These are phyloP conservation scores for Truncatella angustata DNA, from an alignment of 2,329 filamentous ascomycete genomes.

Conservation along the genomic window DNA sequence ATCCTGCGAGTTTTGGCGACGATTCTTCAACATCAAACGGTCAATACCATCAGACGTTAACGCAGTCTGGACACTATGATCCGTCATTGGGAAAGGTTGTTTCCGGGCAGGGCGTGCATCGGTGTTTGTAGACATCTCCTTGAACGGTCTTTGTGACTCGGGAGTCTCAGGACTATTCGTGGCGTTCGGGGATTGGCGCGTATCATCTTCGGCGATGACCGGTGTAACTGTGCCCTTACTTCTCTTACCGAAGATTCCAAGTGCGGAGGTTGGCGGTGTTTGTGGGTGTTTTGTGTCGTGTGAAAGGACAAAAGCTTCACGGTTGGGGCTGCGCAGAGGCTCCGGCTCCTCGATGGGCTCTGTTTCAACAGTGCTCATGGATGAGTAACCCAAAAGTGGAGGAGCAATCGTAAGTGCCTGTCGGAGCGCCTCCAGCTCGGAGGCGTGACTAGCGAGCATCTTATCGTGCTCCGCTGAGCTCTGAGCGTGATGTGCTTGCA, in stretches of 20 bases:
- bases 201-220: slow-evolving; percentile 64
- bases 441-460: slow-evolving; percentile 24
- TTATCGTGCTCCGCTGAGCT: slow-evolving; percentile 22
- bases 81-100: slow-evolving; percentile 46
- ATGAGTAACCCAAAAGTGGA: slow-evolving; percentile 38
- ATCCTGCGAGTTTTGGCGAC: slow-evolving; percentile 30
- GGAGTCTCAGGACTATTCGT: slow-evolving; percentile 43
- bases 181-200: slow-evolving; percentile 49
- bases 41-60: slow-evolving; percentile 83
- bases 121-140: slow-evolving; percentile 61
- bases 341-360: slow-evolving; percentile 35
- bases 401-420: slow-evolving; percentile 21
- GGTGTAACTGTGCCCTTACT: slow-evolving; percentile 35
- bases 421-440: slow-evolving; percentile 28
- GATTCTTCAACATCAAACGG: slow-evolving; percentile 60
- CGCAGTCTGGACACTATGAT: slow-evolving; percentile 78
- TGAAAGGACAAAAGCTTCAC: slow-evolving; percentile 57
- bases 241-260: slow-evolving; percentile 44
- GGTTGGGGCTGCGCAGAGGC: slow-evolving; percentile 48
- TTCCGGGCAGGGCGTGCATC: slow-evolving; percentile 39
- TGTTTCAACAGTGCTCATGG: slow-evolving; percentile 44
- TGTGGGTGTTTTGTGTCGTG: slow-evolving; percentile 43
- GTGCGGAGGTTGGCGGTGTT: slow-evolving; percentile 37
- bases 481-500: slow-evolving; percentile 22
- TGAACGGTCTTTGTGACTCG: slow-evolving; percentile 57